Conservation (phyloP, 108 stramenopile species). For the Pseudonitzschia pungens region DNA sequence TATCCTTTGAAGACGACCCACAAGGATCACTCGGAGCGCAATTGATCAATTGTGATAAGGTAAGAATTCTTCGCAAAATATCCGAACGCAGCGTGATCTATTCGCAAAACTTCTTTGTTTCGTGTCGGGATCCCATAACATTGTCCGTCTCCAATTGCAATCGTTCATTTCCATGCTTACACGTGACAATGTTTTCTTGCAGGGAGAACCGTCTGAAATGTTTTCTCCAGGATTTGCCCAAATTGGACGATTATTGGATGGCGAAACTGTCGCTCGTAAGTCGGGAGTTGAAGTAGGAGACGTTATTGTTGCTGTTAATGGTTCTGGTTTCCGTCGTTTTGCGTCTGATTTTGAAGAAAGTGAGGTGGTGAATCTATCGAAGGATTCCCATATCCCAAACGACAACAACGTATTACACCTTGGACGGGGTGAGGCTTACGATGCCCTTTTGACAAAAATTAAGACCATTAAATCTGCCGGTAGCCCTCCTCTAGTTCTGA, state of each 20-base stretch:
- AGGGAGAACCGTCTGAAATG: slow-evolving; percentile 71
- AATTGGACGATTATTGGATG: slow-evolving; percentile 51
- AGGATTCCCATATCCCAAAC: slow-evolving; percentile 25
- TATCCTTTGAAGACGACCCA: slow-evolving; percentile 70
- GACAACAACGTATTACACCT: slow-evolving; percentile 29
- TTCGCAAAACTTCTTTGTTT: background rate
- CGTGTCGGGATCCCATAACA: background rate
- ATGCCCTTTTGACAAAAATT: slow-evolving; percentile 51
- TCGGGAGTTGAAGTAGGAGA: slow-evolving; percentile 69
- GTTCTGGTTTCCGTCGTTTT: slow-evolving; percentile 72
- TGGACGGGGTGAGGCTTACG: slow-evolving; percentile 43
- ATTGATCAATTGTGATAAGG: slow-evolving; percentile 71
- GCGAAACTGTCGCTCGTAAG: slow-evolving; percentile 63
- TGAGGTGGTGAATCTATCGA: slow-evolving; percentile 53
- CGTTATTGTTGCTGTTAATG: slow-evolving; percentile 75
- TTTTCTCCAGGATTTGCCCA: slow-evolving; percentile 71
- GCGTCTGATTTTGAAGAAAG: slow-evolving; percentile 70
- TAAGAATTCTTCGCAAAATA: slow-evolving; percentile 8
- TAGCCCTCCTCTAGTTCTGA: slow-evolving; percentile 52
- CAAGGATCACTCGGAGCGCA: slow-evolving; percentile 64
- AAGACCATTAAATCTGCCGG: slow-evolving; percentile 51
- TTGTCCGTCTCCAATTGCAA: background rate
- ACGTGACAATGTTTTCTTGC: background rate
- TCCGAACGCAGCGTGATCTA: background rate
- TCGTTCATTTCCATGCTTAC: background rate